Evolutionary conservation across 2,329 filamentous ascomycete species (phyloP), one percentile per base, ranked within the genome.

Genomic region (Fusarium luffae): DNA sequence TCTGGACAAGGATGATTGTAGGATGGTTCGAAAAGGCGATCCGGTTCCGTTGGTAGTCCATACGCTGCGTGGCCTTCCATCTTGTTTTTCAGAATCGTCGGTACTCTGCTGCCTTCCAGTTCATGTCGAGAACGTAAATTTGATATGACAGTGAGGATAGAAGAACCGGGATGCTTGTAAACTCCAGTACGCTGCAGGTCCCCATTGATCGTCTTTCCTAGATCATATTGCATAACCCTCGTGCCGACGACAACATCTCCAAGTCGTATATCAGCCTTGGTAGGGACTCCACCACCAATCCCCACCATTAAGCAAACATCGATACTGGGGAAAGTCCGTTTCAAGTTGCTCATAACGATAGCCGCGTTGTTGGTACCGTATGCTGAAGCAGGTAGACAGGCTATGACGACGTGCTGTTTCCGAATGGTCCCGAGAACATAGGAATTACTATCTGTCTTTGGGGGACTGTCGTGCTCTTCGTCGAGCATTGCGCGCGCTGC

Each of bases 241-340:
- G 30, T 4, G 1, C 76, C 75, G 0, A 78, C 73, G 1, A 77
- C 70, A 2, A 78, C 18, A n/a, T 78, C 76, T 0, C 77, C 77
- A 1, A 78, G 48, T 3, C 72, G 70, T 7, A 78, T 58, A 6
- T 78, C 76, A 3, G 28, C 54, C 13, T 28, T 61, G 2, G 32
- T 58, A 1, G 69, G 69, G 0, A 32, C 59, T 0, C 75, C 76
- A 0, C 76, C 75, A 2, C 74, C 76, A 12, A 77, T 75, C 0
- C 75, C 76, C 0, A 77, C 76, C 66, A 77, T 75, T 7, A 78
- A 46, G 0, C 68, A 66, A 0, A 64, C 5, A 0, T 25, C 12
- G 4, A 74, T 52, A 0, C 55, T 59, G 0, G 54, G 85, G 66
- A 82, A 89, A 25, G 91, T 85, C 1, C 58, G 40, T 5, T n/a